Evolutionary conservation across 192 early-diverging fungal genomes (phyloP), one percentile per base, ranked within the genome.

Genomic region (Kappamyces sp.): DNA sequence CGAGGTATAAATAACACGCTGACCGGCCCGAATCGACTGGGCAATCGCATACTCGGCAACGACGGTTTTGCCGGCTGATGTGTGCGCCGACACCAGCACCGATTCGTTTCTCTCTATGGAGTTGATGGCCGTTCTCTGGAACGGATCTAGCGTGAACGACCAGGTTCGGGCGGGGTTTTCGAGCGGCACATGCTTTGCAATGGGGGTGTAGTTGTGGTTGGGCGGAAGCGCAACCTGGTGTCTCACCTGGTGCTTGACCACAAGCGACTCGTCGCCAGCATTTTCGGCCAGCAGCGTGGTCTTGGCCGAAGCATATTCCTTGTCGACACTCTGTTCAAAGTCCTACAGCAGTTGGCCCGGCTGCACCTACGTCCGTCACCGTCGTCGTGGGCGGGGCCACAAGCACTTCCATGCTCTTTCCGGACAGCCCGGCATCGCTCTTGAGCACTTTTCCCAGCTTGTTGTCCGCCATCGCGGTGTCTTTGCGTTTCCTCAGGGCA

Each of bases 1-100:
- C 66, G 83, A 87, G 15, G 95, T 98, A 60, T 98, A 98, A 61
- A 98, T 94, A 33, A 95, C 95, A 10, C 92, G 78, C 73, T 95
- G 92, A 72, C 94, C 95, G 60, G 87, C 73, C 38, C 78, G 80
- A 70, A 97, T 66, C 64, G 84, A 80, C 40, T 88, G 87, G 0
- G 93, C 95, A 66, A 98, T 98, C 0, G 95, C 95, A 70, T 97
- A 98, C 66, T 98, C 95, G n/a, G 95, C 95, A 33, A 98, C 90
- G 2, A 98, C 95, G 0, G 95, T 98, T 67, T 98, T 98, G 58
- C 95, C 95, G 10, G 95, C 95, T 41, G 89, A 91, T 1, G 95
- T 98, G 53, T 98, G 95, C 0, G 95, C 95, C 46, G 89, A 84
- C 1, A 98, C 93, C 40, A 98, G 69, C n/a, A 98, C 93, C 2